Evolutionary conservation across 805 yeast genomes (phyloP).

Genomic region (Clavispora phyllophila): DNA sequence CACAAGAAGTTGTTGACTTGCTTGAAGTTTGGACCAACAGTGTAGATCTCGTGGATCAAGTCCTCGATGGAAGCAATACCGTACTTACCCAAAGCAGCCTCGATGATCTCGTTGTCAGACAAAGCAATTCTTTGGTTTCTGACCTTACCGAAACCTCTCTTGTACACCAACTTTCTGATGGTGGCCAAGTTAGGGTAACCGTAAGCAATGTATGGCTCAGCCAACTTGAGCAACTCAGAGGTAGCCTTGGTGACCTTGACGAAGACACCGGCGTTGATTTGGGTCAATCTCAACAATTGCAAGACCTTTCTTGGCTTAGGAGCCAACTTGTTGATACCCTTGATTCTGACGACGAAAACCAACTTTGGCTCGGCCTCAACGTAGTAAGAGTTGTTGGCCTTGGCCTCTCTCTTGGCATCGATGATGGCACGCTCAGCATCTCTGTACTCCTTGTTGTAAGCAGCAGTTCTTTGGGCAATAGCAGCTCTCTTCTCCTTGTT

Average conservation of each 20-base stretch:
- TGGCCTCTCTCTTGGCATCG: slow-evolving; percentile 88
- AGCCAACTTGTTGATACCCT: slow-evolving; percentile 98
- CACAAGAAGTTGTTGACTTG: slow-evolving; percentile 97
- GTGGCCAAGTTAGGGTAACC: slow-evolving; percentile 95
- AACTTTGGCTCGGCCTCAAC: slow-evolving; percentile 93
- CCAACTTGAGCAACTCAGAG: slow-evolving; percentile 83
- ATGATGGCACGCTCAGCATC: slow-evolving; percentile 86
- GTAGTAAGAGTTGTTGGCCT: slow-evolving; percentile 90
- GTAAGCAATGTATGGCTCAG: slow-evolving; percentile 95
- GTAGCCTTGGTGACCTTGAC: slow-evolving; percentile 96
- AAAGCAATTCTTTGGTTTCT: slow-evolving; percentile 93
- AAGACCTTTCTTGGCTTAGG: slow-evolving; percentile 99
- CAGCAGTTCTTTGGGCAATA: slow-evolving; percentile 91
- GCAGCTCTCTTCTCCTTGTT: slow-evolving; percentile 54
- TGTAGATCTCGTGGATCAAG: slow-evolving; percentile 91
- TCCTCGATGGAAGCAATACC: slow-evolving; percentile 91
- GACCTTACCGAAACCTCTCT: slow-evolving; percentile 97
- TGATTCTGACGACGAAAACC: slow-evolving; percentile 95
- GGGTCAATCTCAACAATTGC: slow-evolving; percentile 88
- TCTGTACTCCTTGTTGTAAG: slow-evolving; percentile 91
- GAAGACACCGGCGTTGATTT: slow-evolving; percentile 92
- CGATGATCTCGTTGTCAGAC: slow-evolving; percentile 83
- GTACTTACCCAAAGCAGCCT: slow-evolving; percentile 84
- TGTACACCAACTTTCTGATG: slow-evolving; percentile 88
- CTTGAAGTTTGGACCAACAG: slow-evolving; percentile 98